A percentile compares a stretch with the other conserved stretches of the same genome.
Evolutionary conservation across 1,139 yeast species (phyloP).

Genomic region (Yamadazyma diospyri): DNA sequence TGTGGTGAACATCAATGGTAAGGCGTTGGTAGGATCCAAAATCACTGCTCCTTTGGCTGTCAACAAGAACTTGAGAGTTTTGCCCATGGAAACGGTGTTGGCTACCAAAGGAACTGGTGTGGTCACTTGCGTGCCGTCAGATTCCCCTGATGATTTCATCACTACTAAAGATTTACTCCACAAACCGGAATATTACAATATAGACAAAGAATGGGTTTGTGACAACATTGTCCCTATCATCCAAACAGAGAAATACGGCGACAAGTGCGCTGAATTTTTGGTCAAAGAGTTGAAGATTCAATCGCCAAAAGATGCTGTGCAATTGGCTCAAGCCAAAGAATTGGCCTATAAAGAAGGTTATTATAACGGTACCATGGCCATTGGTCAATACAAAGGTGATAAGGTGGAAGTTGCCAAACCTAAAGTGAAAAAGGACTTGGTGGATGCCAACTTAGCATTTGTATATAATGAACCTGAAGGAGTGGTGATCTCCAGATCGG

Average conservation of each 20-base stretch:
- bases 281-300: constrained; percentile 87
- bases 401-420: constrained; percentile 90
- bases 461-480: constrained; percentile 94
- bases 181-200: constrained; percentile 88
- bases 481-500: constrained; percentile 86
- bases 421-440: constrained; percentile 77
- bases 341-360: constrained; percentile 94
- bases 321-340: constrained; percentile 90
- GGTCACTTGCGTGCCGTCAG: constrained; percentile 97
- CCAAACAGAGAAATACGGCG: constrained; percentile 82
- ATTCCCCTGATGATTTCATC: constrained; percentile 95
- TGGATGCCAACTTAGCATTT: constrained; percentile 77
- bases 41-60: constrained; percentile 82
- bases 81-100: constrained; percentile 97
- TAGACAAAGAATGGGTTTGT: constrained; percentile 83
- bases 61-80: constrained; percentile 68
- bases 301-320: constrained; percentile 88
- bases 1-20: constrained; percentile 61
- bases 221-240: constrained; percentile 72
- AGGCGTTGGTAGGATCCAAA: constrained; percentile 76
- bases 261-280: constrained; percentile 78
- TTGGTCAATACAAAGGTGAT: constrained; percentile 84
- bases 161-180: constrained; percentile 79
- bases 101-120: constrained; percentile 98
- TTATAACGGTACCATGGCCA: constrained; percentile 79